These are phyloP conservation scores for Monosporascus cannonballus DNA, from an alignment of 2,329 filamentous ascomycete genomes.

Conservation along the genomic window DNA sequence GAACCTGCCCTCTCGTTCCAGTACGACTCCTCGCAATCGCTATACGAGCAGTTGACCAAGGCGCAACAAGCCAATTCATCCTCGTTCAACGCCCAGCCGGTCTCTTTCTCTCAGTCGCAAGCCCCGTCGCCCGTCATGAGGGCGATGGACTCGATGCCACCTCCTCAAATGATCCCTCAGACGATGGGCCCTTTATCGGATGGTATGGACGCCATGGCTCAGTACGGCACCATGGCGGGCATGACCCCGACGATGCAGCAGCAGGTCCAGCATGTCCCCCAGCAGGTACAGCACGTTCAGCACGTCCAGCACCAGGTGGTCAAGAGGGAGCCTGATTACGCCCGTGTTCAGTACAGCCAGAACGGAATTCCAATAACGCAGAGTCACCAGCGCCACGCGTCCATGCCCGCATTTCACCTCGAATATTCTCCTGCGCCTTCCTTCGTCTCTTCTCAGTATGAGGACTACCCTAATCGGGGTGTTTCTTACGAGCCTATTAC, in stretches of 20 bases:
- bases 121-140: constrained; percentile 84
- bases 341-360: constrained; percentile 81
- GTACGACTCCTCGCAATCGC: constrained; percentile 97
- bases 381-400: constrained; percentile 85
- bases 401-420: constrained; percentile 92
- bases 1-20: constrained; percentile 97
- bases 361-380: constrained; percentile 81
- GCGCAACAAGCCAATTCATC: constrained; percentile 98
- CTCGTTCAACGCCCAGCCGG: constrained; percentile 78
- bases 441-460: constrained; percentile 97
- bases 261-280: constrained; percentile 44
- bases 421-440: constrained; percentile 98
- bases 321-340: constrained; percentile 85
- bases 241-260: constrained; percentile 66
- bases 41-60: constrained; percentile 99
- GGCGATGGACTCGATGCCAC: constrained; percentile 89
- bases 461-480: constrained; percentile 94
- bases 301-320: constrained; percentile 54
- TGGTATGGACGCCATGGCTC: constrained; percentile 66
- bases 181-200: constrained; percentile 53
- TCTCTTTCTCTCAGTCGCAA: constrained; percentile 66
- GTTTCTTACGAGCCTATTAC: constrained; percentile 97
- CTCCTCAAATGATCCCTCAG: constrained; percentile 69
- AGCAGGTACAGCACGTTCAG: constrained; percentile 51
- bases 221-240: constrained; percentile 61